phyloP scores from a whole-genome alignment of 257 asterid species.

The Solanum bukasovii region DNA sequence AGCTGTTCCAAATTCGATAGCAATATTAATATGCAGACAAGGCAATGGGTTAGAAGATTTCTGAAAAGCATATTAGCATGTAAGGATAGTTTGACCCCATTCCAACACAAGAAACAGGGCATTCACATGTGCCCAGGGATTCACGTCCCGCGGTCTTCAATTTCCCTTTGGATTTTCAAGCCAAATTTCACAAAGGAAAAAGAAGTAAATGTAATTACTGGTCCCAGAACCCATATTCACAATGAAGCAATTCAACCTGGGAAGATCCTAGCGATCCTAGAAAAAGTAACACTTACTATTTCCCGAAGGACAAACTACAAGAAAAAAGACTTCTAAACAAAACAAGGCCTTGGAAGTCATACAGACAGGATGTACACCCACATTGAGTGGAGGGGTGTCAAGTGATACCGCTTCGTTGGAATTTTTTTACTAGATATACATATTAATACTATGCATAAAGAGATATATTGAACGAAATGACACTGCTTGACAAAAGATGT shows the following conservation, averaged over 20 bases:
- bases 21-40: neutral
- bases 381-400: neutral
- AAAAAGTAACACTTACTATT: neutral
- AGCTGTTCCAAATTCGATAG: conserved; percentile 7
- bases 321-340: neutral
- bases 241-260: neutral
- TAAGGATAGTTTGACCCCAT: neutral
- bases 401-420: neutral
- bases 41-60: neutral
- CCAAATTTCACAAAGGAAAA: neutral
- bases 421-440: neutral
- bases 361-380: neutral
- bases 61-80: neutral
- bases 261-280: neutral
- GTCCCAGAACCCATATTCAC: neutral
- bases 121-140: neutral
- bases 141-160: neutral
- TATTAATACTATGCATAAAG: neutral
- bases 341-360: neutral
- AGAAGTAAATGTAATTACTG: neutral
- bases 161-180: neutral
- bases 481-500: neutral
- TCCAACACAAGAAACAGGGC: neutral
- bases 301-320: neutral
- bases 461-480: neutral